These are phyloP conservation scores for Veloporphyrellus conicus DNA, from an alignment of 1,284 basidiomycete species.

Conservation along the genomic window DNA sequence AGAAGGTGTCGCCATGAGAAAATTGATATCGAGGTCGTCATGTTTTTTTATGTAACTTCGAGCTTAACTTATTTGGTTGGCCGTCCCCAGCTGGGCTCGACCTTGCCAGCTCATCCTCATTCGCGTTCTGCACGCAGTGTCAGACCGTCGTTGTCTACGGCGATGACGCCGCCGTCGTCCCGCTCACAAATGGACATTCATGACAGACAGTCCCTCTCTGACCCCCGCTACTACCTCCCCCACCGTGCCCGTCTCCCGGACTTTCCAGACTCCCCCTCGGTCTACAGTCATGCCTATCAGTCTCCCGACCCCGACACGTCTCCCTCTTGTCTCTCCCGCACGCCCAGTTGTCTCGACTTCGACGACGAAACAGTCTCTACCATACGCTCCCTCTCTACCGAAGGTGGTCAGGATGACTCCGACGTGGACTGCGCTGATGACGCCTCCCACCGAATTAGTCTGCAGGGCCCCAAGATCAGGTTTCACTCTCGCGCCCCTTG, in stretches of 20 bases:
- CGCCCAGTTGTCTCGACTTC: conserved; percentile 44
- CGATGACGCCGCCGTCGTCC: no score
- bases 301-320: no score
- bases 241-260: conserved; percentile 50
- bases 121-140: no score
- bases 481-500: conserved; percentile 76
- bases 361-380: conserved; percentile 55
- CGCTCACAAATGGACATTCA: no score
- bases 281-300: conserved; percentile 52
- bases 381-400: conserved; percentile 29
- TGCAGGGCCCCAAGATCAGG: conserved; percentile 73
- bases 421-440: conserved; percentile 37
- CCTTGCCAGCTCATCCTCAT: no score
- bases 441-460: conserved; percentile 51
- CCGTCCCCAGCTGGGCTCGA: no score
- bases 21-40: not conserved
- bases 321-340: no score
- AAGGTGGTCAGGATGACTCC: conserved; percentile 29
- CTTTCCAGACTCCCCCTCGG: conserved; percentile 61
- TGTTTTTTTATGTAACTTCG: conserved; percentile 24
- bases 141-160: no score
- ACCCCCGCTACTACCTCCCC: conserved; percentile 44
- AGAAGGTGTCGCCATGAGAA: conserved; percentile 19
- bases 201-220: conserved; percentile 29
- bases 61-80: not conserved